These are phyloP conservation scores for Termitomyces sp. DNA, from an alignment of 768 basidiomycete species.

Conservation along the genomic window DNA sequence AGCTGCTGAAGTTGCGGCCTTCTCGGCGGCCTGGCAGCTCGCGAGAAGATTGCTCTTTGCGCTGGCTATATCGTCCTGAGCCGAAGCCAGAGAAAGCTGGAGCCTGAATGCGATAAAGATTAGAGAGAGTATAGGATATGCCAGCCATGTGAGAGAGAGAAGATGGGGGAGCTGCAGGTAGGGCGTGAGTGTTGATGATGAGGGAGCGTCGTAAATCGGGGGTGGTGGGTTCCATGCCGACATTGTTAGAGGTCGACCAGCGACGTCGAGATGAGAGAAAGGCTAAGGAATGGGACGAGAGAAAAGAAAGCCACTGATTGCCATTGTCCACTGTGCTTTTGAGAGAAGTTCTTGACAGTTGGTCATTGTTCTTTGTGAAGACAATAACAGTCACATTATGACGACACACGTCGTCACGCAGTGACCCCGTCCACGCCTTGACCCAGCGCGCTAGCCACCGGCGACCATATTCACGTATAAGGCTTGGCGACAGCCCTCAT, in stretches of 20 bases:
- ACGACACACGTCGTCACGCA: neutral
- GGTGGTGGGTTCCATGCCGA: constrained; percentile 40
- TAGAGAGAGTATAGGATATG: constrained; percentile 86
- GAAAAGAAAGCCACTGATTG: constrained; percentile 3
- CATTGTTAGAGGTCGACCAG: constrained; percentile 39
- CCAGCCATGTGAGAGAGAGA: constrained; percentile 85
- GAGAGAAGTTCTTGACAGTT: constrained; percentile 7
- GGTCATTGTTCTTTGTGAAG: neutral
- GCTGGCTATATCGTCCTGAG: constrained; percentile 59
- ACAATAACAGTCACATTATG: neutral
- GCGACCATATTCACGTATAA: too few relatives aligned
- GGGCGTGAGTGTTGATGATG: constrained; percentile 51
- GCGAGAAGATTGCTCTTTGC: constrained; percentile 76
- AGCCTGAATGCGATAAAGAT: constrained; percentile 84
- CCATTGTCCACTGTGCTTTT: constrained; percentile 14
- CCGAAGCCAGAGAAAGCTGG: constrained; percentile 62
- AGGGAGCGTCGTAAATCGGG: constrained; percentile 50
- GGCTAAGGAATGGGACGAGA: constrained; percentile 11
- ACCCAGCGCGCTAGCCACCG: too few relatives aligned
- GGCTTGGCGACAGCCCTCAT: neutral
- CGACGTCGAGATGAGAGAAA: constrained; percentile 30
- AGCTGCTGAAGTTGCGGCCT: constrained; percentile 74
- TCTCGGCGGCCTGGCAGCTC: constrained; percentile 82
- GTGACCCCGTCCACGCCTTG: too few relatives aligned
- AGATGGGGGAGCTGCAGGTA: constrained; percentile 82